Base-by-base conservation (phyloP, 225 moss, liverwort and hornwort genomes). In the Physcomitrium patens region DNA sequence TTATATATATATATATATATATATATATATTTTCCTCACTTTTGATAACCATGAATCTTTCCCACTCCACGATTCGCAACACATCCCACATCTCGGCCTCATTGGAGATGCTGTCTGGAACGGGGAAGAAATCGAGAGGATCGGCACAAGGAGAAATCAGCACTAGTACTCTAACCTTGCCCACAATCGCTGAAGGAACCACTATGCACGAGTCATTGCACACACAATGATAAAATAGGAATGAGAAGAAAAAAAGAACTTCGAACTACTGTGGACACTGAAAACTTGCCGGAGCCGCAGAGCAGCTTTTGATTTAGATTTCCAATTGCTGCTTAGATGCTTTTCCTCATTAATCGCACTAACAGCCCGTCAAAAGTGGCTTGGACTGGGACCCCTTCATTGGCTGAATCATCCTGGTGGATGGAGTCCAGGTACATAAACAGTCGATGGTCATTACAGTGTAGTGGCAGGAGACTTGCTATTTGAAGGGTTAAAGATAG, bases 361-460 rank as follows among this genome's bases (percentile, higher is more conserved):
- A 37, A 48, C 54, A 7, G 26, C 16, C 64, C n/a, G 11, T 37
- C 14, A 3, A 58, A 59, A 67, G 26, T 18, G 0, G 49, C 2
- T 5, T 26, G 9, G 28, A 17, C 28, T 9, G n/a, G 66, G 41
- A 53, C 27, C 0, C 44, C 31, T 37, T 24, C 67, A 72, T 76
- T 77, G 76, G 81, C 72, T 72, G 76, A 76, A 81, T 81, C 62
- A 77, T 67, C 26, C 31, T 37, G 31, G 31, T 37, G 31, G 31
- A 37, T 1, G 31, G 31, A 1, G 2, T 37, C 7, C 31, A 37
- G 5, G 31, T 4, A 1, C 31, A 7, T 4, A 37, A 37, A 37
- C 5, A 37, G 31, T 37, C 31, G 31, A 37, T 4, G 31, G 7
- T 37, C 31, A 37, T 37, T 1, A 37, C 31, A 7, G 4, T 37